Conservation (phyloP, 1,139 yeast genomes). For the Suhomyces choctaworum region DNA sequence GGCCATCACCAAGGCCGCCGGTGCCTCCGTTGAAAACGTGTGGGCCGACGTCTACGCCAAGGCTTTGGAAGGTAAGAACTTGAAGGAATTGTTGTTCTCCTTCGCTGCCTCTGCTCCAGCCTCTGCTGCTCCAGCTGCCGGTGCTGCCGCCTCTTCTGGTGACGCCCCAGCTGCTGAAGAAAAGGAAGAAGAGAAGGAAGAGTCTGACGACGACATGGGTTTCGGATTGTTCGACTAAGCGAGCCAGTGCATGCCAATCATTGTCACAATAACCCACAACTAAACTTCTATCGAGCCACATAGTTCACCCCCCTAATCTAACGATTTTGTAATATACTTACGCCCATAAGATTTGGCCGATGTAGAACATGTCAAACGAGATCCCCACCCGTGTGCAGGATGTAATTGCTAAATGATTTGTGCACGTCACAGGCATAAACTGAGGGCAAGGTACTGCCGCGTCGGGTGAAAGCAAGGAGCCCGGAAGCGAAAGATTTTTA, state of each 20-base stretch:
- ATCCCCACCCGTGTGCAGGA: too few species aligned
- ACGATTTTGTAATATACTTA: not conserved
- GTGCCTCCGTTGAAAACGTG: constrained; percentile 54
- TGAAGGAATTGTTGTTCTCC: constrained; percentile 75
- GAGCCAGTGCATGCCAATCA: constrained; percentile 1
- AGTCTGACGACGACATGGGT: constrained; percentile 76
- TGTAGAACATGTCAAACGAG: too few species aligned
- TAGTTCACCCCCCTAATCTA: not conserved
- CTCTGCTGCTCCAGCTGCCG: constrained; percentile 60
- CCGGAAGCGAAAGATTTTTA: too few species aligned
- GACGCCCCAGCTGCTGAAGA: constrained; percentile 59
- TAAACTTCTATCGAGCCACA: not conserved
- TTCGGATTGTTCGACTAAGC: constrained; percentile 80
- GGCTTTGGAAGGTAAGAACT: constrained; percentile 78
- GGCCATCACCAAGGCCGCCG: constrained; percentile 56
- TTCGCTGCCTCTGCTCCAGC: constrained; percentile 70
- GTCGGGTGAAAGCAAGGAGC: too few species aligned
- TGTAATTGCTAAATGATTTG: too few species aligned
- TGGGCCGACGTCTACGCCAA: constrained; percentile 83
- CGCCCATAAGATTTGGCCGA: too few species aligned
- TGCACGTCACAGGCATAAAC: too few species aligned
- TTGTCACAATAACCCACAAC: not conserved
- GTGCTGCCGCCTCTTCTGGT: constrained; percentile 56
- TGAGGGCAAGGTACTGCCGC: too few species aligned
- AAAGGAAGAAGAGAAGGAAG: constrained; percentile 57